Evolutionary conservation across 306 rosid species (phyloP).

Genomic region (Mimosa bimucronata): DNA sequence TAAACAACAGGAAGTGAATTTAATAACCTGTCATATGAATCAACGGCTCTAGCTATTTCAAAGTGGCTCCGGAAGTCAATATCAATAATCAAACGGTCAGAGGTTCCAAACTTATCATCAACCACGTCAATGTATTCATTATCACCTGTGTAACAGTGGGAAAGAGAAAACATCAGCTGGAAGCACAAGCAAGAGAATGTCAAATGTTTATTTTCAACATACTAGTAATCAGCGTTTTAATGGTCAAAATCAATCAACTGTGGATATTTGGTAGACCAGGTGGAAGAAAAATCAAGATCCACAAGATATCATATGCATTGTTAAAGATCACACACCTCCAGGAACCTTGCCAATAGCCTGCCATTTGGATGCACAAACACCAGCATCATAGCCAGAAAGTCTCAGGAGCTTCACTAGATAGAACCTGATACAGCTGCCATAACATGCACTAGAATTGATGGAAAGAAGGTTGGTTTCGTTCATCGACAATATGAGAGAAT

Average conservation of each 20-base stretch:
- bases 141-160: conserved; percentile 63
- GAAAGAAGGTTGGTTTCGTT: conserved; percentile 55
- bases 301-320: conserved; percentile 7
- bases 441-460: conserved; percentile 71
- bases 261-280: not conserved
- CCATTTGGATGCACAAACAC: conserved; percentile 88
- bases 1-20: conserved; percentile 81
- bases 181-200: conserved; percentile 1
- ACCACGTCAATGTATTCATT: conserved; percentile 90
- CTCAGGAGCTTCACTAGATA: conserved; percentile 81
- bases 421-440: conserved; percentile 84
- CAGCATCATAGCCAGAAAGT: conserved; percentile 84
- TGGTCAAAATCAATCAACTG: conserved; percentile 19
- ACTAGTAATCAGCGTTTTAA: conserved; percentile 2
- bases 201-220: not conserved
- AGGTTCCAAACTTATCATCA: conserved; percentile 51
- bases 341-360: conserved; percentile 92
- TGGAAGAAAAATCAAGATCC: conserved; percentile 16
- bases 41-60: conserved; percentile 98
- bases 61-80: conserved; percentile 94
- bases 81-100: conserved; percentile 82
- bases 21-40: conserved; percentile 76
- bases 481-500: conserved; percentile 70
- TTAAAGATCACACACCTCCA: conserved; percentile 65
- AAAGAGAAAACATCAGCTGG: conserved; percentile 31